Conservation (phyloP, 805 yeast genomes). For the Brettanomyces custersianus region DNA sequence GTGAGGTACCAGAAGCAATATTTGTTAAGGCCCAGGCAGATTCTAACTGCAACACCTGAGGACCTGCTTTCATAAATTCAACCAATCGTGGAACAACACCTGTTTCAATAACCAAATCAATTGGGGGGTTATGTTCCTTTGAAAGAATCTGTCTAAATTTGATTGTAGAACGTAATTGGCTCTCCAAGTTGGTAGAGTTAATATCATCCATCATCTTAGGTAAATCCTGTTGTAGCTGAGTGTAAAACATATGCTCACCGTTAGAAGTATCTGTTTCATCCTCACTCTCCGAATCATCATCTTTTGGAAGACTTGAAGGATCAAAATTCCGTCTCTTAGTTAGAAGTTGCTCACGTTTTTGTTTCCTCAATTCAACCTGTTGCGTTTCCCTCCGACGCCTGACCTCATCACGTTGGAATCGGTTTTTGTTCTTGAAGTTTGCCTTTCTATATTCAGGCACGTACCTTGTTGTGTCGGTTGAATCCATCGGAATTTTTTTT, state of each 20-base stretch:
- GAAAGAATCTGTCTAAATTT: constrained; percentile 90
- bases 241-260: constrained; percentile 29
- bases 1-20: constrained; percentile 89
- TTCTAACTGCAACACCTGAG: constrained; percentile 86
- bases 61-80: constrained; percentile 70
- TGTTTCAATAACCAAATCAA: constrained; percentile 81
- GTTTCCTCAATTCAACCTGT: constrained; percentile 93
- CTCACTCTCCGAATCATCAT: constrained; percentile 43
- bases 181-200: constrained; percentile 64
- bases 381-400: constrained; percentile 97
- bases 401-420: constrained; percentile 90
- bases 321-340: constrained; percentile 85
- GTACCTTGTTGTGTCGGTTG: constrained; percentile 67
- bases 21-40: constrained; percentile 99
- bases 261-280: constrained; percentile 36
- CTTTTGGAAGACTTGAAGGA: constrained; percentile 25
- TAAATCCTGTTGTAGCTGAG: constrained; percentile 53
- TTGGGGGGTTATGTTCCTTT: constrained; percentile 93
- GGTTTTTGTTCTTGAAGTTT: constrained; percentile 86
- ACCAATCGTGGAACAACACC: constrained; percentile 93
- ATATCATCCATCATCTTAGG: constrained; percentile 82
- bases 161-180: constrained; percentile 81
- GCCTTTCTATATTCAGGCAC: constrained; percentile 98
- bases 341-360: constrained; percentile 89
- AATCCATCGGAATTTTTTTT: constrained; percentile 51